These are phyloP conservation scores for Colletotrichum nymphaeae DNA, from an alignment of 2,329 filamentous ascomycete species.

Conservation along the genomic window DNA sequence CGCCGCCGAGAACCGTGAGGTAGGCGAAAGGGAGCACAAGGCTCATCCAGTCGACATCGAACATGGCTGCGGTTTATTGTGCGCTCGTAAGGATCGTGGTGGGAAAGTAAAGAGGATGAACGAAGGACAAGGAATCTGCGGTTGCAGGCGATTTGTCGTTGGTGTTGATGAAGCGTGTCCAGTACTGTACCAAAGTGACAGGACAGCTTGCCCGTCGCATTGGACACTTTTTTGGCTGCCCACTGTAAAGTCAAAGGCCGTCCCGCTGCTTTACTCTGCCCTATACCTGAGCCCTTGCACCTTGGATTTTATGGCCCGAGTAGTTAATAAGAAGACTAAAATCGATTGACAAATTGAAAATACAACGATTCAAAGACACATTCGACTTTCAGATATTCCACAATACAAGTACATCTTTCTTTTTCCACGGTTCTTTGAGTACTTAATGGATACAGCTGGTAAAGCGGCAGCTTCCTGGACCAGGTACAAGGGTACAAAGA, in stretches of 20 bases:
- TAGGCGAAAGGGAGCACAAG: constrained; percentile 91
- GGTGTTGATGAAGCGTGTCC: constrained; percentile 35
- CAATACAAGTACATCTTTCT: not conserved
- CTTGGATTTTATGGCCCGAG: not conserved
- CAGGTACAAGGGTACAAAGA: constrained; percentile 11
- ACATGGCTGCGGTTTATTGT: constrained; percentile 51
- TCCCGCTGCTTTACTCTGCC: constrained; percentile 27
- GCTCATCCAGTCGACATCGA: constrained; percentile 78
- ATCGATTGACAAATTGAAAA: not conserved
- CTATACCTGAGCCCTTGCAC: not conserved
- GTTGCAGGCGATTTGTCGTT: constrained; percentile 12
- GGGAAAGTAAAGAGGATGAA: constrained; percentile 14
- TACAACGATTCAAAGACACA: not conserved
- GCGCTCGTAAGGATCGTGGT: constrained; percentile 34
- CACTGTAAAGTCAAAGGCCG: constrained; percentile 23
- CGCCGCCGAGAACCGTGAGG: constrained; percentile 86
- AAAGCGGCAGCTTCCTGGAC: constrained; percentile 21
- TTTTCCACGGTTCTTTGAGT: not conserved
- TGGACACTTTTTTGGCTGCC: constrained; percentile 28
- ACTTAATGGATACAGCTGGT: not conserved
- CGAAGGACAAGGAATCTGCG: constrained; percentile 32
- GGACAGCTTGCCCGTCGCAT: constrained; percentile 34
- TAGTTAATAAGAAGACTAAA: not conserved
- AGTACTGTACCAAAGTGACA: constrained; percentile 32
- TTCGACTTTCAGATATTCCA: not conserved